Percentiles rank a stretch among this genome's conserved stretches.
These are phyloP conservation scores for Strobilomyces confusus DNA, from an alignment of 768 basidiomycete genomes.

Conservation along the genomic window DNA sequence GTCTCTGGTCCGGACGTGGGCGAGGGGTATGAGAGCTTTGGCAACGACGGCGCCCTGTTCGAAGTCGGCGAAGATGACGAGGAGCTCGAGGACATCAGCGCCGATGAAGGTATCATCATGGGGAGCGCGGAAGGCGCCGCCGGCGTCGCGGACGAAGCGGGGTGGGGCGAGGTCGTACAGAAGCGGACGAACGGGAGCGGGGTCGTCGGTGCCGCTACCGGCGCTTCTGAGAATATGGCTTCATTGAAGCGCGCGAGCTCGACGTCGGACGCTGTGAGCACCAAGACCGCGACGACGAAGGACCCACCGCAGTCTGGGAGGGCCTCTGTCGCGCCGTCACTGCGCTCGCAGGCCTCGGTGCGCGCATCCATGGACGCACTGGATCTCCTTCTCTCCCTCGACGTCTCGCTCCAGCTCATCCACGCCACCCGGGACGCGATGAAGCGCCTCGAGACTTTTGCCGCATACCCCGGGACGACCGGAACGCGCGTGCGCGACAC, in stretches of 20 bases:
- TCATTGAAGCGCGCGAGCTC: neutral
- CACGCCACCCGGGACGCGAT: conserved; percentile 89
- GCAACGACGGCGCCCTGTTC: conserved; percentile 42
- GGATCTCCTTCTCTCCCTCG: conserved; percentile 88
- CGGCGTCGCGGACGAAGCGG: conserved; percentile 18
- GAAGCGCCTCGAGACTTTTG: conserved; percentile 90
- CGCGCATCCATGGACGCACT: conserved; percentile 38
- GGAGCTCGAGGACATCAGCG: conserved; percentile 12
- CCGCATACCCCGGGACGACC: conserved; percentile 80
- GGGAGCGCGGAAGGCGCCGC: neutral
- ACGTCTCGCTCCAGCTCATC: conserved; percentile 86
- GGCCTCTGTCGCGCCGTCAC: neutral
- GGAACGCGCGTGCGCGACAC: conserved; percentile 88
- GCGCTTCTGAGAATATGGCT: neutral
- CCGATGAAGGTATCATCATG: neutral
- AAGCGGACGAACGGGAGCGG: conserved; percentile 1
- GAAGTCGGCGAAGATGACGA: conserved; percentile 46
- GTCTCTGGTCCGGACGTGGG: neutral
- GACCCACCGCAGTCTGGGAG: neutral
- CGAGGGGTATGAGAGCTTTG: conserved; percentile 20
- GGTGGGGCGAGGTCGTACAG: conserved; percentile 23
- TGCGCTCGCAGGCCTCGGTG: conserved; percentile 19
- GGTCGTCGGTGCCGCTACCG: neutral
- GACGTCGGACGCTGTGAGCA: neutral
- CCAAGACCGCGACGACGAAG: neutral